Percentiles rank a stretch among this genome's conserved stretches.
Evolutionary conservation across 1,284 basidiomycete species (phyloP).

Genomic region (Cryptococcus sp.): DNA sequence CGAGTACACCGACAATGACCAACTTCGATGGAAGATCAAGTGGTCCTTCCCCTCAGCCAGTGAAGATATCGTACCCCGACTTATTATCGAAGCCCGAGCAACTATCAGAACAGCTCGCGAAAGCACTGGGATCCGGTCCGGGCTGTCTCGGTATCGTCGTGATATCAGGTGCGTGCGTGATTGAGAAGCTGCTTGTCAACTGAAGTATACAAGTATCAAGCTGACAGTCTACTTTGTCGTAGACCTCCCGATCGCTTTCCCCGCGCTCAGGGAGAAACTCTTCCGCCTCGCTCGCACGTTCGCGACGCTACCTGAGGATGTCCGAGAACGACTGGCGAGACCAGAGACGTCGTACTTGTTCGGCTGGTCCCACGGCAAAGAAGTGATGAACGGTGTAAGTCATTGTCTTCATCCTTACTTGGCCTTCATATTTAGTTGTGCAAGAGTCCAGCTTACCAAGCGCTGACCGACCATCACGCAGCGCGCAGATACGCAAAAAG

Average conservation of each 20-base stretch:
- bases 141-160: constrained; percentile 77
- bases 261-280: constrained; percentile 65
- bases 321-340: constrained; percentile 67
- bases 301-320: constrained; percentile 65
- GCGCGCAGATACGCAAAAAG: constrained; percentile 72
- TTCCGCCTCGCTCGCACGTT: constrained; percentile 73
- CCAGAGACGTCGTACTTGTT: constrained; percentile 58
- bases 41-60: constrained; percentile 37
- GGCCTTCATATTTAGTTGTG: background rate
- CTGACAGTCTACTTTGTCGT: background rate
- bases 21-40: no score
- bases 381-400: constrained; percentile 89
- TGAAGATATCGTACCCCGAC: constrained; percentile 69
- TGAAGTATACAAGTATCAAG: background rate
- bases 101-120: constrained; percentile 62
- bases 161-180: constrained; percentile 56
- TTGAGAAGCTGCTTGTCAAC: background rate
- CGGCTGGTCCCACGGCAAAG: constrained; percentile 93
- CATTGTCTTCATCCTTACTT: background rate
- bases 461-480: constrained; percentile 6
- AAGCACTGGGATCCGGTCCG: constrained; percentile 74
- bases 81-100: constrained; percentile 64
- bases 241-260: constrained; percentile 72
- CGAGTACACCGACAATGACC: no score
- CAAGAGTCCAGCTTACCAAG: background rate